Percentiles rank a stretch among this genome's conserved stretches.
These are phyloP conservation scores for Cryphonectria japonica DNA, from an alignment of 2,329 filamentous ascomycete species.

Conservation along the genomic window DNA sequence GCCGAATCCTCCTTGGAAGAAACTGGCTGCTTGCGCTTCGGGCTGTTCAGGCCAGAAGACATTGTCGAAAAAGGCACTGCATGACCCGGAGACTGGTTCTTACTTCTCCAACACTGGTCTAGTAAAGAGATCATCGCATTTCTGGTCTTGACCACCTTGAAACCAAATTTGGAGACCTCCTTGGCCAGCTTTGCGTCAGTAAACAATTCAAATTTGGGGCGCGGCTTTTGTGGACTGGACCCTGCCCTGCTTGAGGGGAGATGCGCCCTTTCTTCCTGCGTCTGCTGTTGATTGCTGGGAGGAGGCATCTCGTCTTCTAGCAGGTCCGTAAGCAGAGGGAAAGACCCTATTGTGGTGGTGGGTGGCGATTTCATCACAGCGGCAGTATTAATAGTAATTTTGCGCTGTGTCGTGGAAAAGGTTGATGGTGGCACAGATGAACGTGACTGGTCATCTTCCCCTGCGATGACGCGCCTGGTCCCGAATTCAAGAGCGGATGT, in stretches of 20 bases:
- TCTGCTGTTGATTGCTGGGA: slow-evolving; percentile 40
- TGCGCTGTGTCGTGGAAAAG: slow-evolving; percentile 31
- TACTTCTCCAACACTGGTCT: slow-evolving; percentile 71
- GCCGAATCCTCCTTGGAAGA: background rate
- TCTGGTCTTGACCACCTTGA: slow-evolving; percentile 72
- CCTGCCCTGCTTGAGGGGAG: slow-evolving; percentile 12
- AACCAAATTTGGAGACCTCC: slow-evolving; percentile 67
- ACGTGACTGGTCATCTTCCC: background rate
- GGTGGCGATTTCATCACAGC: background rate
- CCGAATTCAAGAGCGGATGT: slow-evolving; percentile 22
- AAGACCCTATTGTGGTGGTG: background rate
- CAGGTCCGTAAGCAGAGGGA: slow-evolving; percentile 16
- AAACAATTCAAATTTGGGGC: slow-evolving; percentile 63
- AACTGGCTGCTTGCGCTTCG: slow-evolving; percentile 29
- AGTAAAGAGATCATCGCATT: slow-evolving; percentile 71
- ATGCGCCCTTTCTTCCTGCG: slow-evolving; percentile 31
- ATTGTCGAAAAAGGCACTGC: slow-evolving; percentile 31
- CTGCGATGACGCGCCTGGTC: slow-evolving; percentile 12
- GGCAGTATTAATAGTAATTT: slow-evolving; percentile 19
- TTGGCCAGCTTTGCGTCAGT: slow-evolving; percentile 66
- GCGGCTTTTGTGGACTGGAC: slow-evolving; percentile 30
- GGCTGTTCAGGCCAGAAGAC: slow-evolving; percentile 23
- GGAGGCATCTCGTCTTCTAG: slow-evolving; percentile 34
- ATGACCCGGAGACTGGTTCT: slow-evolving; percentile 40
- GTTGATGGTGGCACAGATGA: slow-evolving; percentile 27